phyloP scores from a whole-genome alignment of 2,329 filamentous ascomycete genomes.

The Fusarium chuoi region DNA sequence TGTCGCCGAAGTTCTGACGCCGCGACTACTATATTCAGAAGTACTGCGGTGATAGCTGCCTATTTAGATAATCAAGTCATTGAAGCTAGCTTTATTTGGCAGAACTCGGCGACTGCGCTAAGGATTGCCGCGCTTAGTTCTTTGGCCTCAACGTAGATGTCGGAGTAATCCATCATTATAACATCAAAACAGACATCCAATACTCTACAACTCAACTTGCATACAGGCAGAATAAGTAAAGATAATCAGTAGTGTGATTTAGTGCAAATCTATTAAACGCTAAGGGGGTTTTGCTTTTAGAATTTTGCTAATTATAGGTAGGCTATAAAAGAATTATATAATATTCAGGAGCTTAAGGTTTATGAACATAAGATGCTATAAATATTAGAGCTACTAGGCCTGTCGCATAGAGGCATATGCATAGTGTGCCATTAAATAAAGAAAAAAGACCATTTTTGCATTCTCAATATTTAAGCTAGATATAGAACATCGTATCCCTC shows the following conservation, averaged over 20 bases:
- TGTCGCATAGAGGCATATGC: not conserved
- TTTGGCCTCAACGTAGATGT: rapidly evolving
- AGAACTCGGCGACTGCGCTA: rapidly evolving
- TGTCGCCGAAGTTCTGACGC: rapidly evolving
- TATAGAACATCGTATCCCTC: not conserved
- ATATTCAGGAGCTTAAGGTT: rapidly evolving
- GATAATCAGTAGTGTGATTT: rapidly evolving
- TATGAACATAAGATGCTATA: rapidly evolving
- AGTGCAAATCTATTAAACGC: rapidly evolving
- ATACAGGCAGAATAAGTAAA: not conserved
- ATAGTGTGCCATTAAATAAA: rapidly evolving
- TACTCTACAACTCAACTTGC: not conserved
- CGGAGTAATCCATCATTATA: rapidly evolving
- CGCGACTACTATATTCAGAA: rapidly evolving
- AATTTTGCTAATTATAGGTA: too few relatives aligned
- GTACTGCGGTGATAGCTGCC: rapidly evolving
- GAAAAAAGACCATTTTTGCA: not conserved
- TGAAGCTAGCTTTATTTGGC: not conserved
- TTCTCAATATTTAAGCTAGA: not conserved
- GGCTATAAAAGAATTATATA: too few relatives aligned
- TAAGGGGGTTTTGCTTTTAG: rapidly evolving
- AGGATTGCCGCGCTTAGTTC: rapidly evolving
- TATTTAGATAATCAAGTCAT: rapidly evolving
- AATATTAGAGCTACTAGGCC: rapidly evolving
- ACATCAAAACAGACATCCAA: rapidly evolving